These are phyloP conservation scores for Mediolabrus comicus DNA, from an alignment of 108 stramenopile genomes.

Conservation along the genomic window DNA sequence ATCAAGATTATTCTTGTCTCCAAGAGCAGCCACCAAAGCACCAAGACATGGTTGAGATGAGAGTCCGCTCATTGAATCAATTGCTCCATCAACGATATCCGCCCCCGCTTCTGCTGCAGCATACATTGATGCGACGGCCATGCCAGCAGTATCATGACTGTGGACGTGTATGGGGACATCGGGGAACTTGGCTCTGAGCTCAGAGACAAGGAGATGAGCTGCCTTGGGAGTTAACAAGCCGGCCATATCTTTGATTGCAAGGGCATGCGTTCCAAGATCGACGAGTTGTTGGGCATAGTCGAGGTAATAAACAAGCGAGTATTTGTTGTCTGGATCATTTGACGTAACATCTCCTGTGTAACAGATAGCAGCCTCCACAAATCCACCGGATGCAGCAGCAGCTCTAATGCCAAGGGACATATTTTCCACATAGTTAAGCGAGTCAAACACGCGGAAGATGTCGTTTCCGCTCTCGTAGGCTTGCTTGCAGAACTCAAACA, in stretches of 20 bases:
- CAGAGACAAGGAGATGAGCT: constrained; percentile 58
- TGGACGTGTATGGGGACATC: constrained; percentile 87
- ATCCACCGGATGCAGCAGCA: constrained; percentile 68
- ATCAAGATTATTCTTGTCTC: constrained; percentile 58
- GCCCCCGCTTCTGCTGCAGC: constrained; percentile 72
- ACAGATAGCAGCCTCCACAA: constrained; percentile 77
- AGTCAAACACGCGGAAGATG: constrained; percentile 88
- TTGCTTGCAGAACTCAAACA: constrained; percentile 74
- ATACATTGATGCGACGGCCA: constrained; percentile 80
- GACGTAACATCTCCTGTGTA: constrained; percentile 82
- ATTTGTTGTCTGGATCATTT: constrained; percentile 49
- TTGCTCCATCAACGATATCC: constrained; percentile 80
- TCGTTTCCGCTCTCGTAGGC: constrained; percentile 78
- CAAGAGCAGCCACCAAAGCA: constrained; percentile 67
- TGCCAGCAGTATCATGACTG: constrained; percentile 84
- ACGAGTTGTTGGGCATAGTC: constrained; percentile 61
- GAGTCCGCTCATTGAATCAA: constrained; percentile 74
- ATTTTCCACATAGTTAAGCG: constrained; percentile 81
- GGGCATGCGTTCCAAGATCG: constrained; percentile 66
- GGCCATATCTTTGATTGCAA: constrained; percentile 91
- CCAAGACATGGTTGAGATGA: constrained; percentile 81
- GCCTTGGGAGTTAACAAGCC: constrained; percentile 80
- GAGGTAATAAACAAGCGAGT: constrained; percentile 81
- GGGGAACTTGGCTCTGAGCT: constrained; percentile 67
- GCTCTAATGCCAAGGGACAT: constrained; percentile 83